Evolutionary conservation across 345 rosid species (phyloP).

Genomic region (Lagerstroemia speciosa): DNA sequence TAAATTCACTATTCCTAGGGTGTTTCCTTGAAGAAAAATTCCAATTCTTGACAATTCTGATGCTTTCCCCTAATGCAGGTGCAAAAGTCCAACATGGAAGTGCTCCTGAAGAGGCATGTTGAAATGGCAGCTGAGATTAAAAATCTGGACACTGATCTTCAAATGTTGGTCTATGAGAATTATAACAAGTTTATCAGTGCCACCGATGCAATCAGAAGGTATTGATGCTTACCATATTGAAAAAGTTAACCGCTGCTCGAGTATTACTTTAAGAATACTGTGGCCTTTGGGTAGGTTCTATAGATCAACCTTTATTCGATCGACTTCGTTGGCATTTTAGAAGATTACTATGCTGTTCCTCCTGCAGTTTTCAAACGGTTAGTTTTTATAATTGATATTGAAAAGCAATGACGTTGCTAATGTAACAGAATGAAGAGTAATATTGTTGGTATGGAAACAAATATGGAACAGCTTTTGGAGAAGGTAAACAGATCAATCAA

Average conservation of each 20-base stretch:
- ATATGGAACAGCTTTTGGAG: conserved; percentile 90
- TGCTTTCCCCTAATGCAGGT: conserved; percentile 28
- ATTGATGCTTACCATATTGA: conserved; percentile 5
- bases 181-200: conserved; percentile 98
- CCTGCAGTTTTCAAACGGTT: not conserved
- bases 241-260: not conserved
- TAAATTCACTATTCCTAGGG: not conserved
- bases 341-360: not conserved
- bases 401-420: not conserved
- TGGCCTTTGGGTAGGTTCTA: not conserved
- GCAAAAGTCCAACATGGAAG: conserved; percentile 76
- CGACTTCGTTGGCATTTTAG: not conserved
- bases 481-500: conserved; percentile 36
- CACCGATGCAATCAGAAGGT: conserved; percentile 97
- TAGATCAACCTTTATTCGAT: not conserved
- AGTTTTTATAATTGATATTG: not conserved
- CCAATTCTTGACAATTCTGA: not conserved
- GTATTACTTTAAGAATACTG: not conserved
- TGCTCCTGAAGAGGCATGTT: conserved; percentile 81
- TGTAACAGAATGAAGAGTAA: conserved; percentile 88
- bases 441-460: conserved; percentile 93
- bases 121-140: conserved; percentile 98
- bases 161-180: conserved; percentile 93
- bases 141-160: conserved; percentile 96
- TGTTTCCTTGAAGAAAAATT: not conserved